Evolutionary conservation across 176 grass and related monocot species (phyloP), one percentile per base, ranked within the genome.

Genomic region (Carex scoparia): DNA sequence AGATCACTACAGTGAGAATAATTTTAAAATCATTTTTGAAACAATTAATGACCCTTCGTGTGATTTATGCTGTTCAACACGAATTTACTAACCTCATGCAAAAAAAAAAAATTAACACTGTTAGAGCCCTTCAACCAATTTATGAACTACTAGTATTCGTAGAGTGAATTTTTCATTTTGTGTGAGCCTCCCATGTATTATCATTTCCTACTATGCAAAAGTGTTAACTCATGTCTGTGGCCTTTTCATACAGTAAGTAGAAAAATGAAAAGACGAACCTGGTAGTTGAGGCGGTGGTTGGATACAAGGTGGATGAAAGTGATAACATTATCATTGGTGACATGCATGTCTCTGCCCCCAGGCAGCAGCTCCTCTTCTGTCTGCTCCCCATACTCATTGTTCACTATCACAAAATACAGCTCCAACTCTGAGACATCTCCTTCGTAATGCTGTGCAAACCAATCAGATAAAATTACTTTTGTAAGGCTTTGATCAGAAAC

Each of bases 361-460:
- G 91, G 87, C 12, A 99, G 65, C 54, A 99, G 90, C 80, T 99
- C 96, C 86, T 95, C 96, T 85, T 99, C 96, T 85, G 84, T 89
- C 89, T 99, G 93, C 81, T 99, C 96, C 49, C 96, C 96, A 63
- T 99, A 99, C 86, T 99, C 96, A 81, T 99, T 99, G 76, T 95
- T 99, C 58, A 99, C 81, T 69, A 95, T 88, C 87, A 99, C 96
- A 89, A 99, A 99, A 58, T 99, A 99, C 65, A 99, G 79, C 81
- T 99, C 96, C 89, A 99, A 61, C 75, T 95, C 90, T 12, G 96
- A 91, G 66, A 95, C 77, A 87, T 95, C 87, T 80, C 96, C 93
- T 79, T 92, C 61, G 82, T 94, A 99, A 84, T 90, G 96, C 96
- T 99, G 85, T 77, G 72, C 37, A 88, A 67, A 19, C 38, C 40